Conservation (phyloP, 2,329 filamentous ascomycete species). For the Calonectria henricotiae region DNA sequence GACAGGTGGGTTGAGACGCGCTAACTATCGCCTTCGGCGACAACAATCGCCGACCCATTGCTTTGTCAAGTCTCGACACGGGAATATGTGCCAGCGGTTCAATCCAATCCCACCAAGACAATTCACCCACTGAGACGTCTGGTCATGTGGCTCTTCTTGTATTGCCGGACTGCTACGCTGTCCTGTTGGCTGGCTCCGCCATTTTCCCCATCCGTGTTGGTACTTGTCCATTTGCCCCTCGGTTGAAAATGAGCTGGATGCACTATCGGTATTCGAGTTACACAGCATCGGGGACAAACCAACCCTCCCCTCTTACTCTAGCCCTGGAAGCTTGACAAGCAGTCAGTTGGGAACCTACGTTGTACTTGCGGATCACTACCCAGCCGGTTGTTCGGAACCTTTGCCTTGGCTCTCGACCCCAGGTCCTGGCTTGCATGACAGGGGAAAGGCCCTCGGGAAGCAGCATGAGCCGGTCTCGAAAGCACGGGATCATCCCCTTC, state of each 20-base stretch:
- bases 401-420: slow-evolving; percentile 25
- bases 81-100: slow-evolving; percentile 2
- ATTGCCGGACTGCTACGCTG: background rate
- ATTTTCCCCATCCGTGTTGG: background rate
- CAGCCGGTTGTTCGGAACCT: slow-evolving; percentile 27
- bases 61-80: slow-evolving; percentile 20
- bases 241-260: background rate
- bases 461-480: slow-evolving; percentile 30
- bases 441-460: slow-evolving; percentile 32
- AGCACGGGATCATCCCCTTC: slow-evolving; percentile 19
- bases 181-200: background rate
- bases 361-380: slow-evolving; percentile 24
- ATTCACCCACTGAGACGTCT: slow-evolving; percentile 4
- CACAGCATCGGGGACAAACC: slow-evolving; percentile 5
- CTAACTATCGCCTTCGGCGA: slow-evolving; percentile 21
- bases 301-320: slow-evolving; percentile 5
- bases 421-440: slow-evolving; percentile 25
- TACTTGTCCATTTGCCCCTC: slow-evolving; percentile 6
- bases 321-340: slow-evolving; percentile 16
- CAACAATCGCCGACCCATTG: slow-evolving; percentile 22
- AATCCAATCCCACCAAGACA: slow-evolving; percentile 11
- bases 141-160: slow-evolving; percentile 1
- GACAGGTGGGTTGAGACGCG: slow-evolving; percentile 29
- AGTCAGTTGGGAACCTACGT: slow-evolving; percentile 24
- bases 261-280: slow-evolving; percentile 16